A percentile compares a stretch with the other conserved stretches of the same genome.
These are phyloP conservation scores for Exophiala mesophila DNA, from an alignment of 2,329 filamentous ascomycete species.

Conservation along the genomic window DNA sequence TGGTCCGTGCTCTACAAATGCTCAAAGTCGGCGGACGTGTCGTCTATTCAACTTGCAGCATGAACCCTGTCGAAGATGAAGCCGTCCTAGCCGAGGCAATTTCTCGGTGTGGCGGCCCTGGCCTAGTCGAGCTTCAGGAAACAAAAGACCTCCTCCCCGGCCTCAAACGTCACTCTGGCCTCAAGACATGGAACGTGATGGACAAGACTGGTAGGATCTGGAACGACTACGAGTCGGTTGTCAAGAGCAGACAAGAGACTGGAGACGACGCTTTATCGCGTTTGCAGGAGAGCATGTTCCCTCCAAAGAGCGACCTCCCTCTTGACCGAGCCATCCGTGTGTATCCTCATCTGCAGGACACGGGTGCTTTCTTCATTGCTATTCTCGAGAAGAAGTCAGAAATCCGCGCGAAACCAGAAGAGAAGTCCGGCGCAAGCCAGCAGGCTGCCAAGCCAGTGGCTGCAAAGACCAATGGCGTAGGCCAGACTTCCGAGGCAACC, in stretches of 20 bases:
- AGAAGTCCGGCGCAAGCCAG: slow-evolving; percentile 25
- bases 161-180: slow-evolving; percentile 69
- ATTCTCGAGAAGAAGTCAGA: slow-evolving; percentile 89
- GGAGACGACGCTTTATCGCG: slow-evolving; percentile 58
- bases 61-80: slow-evolving; percentile 98
- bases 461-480: slow-evolving; percentile 36
- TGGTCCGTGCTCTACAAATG: slow-evolving; percentile 90
- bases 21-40: slow-evolving; percentile 90
- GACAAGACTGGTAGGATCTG: slow-evolving; percentile 77
- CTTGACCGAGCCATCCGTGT: slow-evolving; percentile 88
- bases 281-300: slow-evolving; percentile 79
- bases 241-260: slow-evolving; percentile 58
- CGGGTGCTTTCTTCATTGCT: slow-evolving; percentile 94
- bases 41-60: slow-evolving; percentile 96
- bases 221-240: slow-evolving; percentile 75
- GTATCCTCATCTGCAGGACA: slow-evolving; percentile 93
- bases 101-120: slow-evolving; percentile 76
- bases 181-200: slow-evolving; percentile 85
- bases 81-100: slow-evolving; percentile 85
- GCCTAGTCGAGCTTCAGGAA: slow-evolving; percentile 79
- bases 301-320: slow-evolving; percentile 62
- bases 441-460: slow-evolving; percentile 33
- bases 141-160: slow-evolving; percentile 71
- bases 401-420: slow-evolving; percentile 71
- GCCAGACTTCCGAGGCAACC: slow-evolving; percentile 20